Base-by-base conservation (phyloP, 169 alveolate species). In the Hepatocystis sp. region DNA sequence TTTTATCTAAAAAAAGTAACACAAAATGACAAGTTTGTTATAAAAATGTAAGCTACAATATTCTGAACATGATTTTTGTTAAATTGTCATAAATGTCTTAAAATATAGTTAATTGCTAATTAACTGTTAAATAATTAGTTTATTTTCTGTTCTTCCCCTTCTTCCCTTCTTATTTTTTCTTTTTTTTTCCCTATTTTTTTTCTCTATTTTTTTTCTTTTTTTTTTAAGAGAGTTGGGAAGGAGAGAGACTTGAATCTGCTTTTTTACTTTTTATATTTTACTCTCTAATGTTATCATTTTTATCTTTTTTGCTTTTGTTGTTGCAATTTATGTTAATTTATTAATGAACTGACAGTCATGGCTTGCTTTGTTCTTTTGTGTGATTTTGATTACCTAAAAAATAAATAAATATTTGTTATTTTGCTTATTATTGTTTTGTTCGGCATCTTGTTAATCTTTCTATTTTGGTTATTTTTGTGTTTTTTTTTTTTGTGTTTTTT, bases 251-350 rank as follows among this genome's bases (percentile, higher is more conserved):
- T 23, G 28, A 17, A 53, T 53, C 23, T 10, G 4, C 10, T 53
- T 23, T 53, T 53, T 32, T 32, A 2, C 28, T 53, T 23, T 53
- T 23, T 53, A n/a, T n/a, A n/a, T 53, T 27, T n/a, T 34, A 53
- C 17, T 53, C 28, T 15, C 10, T 53, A 5, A 10, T 32, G 28
- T 53, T 32, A n/a, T 23, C 28, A 53, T 53, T 53, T 17, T 53
- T 53, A 19, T 17, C 25, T 13, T 2, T 19, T 53, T 53, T 32
- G n/a, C 10, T 13, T 53, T 46, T 53, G 4, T 23, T n/a, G 28
- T 17, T 0, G 40, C 2, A 53, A 4, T 25, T 4, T 53, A 25
- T 40, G 65, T 23, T 53, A 11, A 7, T 53, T 53, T 25, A 53
- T 53, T 53, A 25, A 53, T 53, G 44, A 40, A 32, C 2, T 23